A percentile compares a stretch with the other conserved stretches of the same genome.
These are phyloP conservation scores for Wallacemonas rigidus DNA, from an alignment of 208 protist genomes.

Conservation along the genomic window DNA sequence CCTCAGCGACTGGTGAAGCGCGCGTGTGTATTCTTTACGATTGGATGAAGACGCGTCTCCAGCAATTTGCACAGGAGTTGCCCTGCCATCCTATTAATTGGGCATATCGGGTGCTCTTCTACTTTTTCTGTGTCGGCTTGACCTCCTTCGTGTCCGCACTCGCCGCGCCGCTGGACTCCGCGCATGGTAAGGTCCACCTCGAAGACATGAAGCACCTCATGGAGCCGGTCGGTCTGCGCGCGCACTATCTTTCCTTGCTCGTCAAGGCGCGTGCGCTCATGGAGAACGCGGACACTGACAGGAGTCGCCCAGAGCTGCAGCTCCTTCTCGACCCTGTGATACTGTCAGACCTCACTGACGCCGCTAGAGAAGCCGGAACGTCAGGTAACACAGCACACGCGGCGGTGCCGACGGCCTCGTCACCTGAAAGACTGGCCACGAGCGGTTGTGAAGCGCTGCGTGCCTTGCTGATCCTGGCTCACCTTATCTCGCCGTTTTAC, in stretches of 20 bases:
- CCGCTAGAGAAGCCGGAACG: no score
- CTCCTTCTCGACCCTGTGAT: neutral
- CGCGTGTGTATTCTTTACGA: slow-evolving; percentile 21
- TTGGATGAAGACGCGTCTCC: slow-evolving; percentile 48
- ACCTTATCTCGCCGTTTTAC: slow-evolving; percentile 73
- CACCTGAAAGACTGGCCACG: neutral
- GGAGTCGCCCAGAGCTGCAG: neutral
- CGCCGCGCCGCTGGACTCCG: slow-evolving; percentile 5
- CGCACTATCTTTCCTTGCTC: slow-evolving; percentile 25
- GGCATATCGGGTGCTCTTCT: slow-evolving; percentile 72
- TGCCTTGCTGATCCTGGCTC: slow-evolving; percentile 47
- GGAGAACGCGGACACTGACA: neutral
- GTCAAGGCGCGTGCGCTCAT: neutral
- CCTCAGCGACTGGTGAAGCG: slow-evolving; percentile 18
- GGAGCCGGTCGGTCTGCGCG: slow-evolving; percentile 22
- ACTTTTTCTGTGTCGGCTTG: slow-evolving; percentile 62
- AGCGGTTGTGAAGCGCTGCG: slow-evolving; percentile 59
- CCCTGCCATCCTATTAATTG: slow-evolving; percentile 64
- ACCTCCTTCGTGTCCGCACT: slow-evolving; percentile 33
- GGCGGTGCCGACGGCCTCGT: no score
- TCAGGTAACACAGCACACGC: no score
- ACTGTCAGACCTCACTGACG: neutral
- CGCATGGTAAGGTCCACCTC: neutral
- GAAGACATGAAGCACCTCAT: slow-evolving; percentile 28
- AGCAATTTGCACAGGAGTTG: slow-evolving; percentile 21